phyloP scores from a whole-genome alignment of 495 filamentous ascomycete genomes.

The Talaromyces thailandensis region DNA sequence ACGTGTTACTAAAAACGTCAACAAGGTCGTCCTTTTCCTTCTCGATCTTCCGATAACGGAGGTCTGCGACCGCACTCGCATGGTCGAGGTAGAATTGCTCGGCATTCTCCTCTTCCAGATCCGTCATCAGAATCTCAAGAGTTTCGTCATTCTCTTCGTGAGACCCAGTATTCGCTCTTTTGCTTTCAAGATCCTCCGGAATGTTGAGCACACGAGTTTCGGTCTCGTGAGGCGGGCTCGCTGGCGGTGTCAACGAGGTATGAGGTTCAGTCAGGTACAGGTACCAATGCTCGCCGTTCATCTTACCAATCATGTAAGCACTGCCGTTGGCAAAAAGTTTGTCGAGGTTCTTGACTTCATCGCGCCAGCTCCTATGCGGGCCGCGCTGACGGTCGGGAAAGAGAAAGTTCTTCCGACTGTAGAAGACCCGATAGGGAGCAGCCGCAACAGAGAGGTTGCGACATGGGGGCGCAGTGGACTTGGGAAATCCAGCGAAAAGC shows the following conservation, averaged over 20 bases:
- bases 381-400: constrained; percentile 92
- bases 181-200: constrained; percentile 26
- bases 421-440: constrained; percentile 92
- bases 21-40: constrained; percentile 48
- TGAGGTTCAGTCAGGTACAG: constrained; percentile 88
- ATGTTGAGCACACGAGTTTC: constrained; percentile 58
- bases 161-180: constrained; percentile 1
- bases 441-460: constrained; percentile 60
- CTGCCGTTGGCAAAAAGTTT: constrained; percentile 84
- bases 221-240: constrained; percentile 53
- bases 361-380: constrained; percentile 94
- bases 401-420: constrained; percentile 96
- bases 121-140: constrained; percentile 96
- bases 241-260: constrained; percentile 72
- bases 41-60: constrained; percentile 49
- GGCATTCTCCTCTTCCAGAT: constrained; percentile 84
- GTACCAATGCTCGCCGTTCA: constrained; percentile 99
- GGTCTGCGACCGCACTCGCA: constrained; percentile 82
- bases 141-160: constrained; percentile 68
- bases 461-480: constrained; percentile 38
- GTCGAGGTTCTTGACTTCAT: constrained; percentile 89
- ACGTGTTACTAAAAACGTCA: constrained; percentile 72
- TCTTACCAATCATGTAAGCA: constrained; percentile 99
- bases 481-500: constrained; percentile 75
- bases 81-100: constrained; percentile 94